Evolutionary conservation across 495 filamentous ascomycete genomes (phyloP).

Genomic region (Talaromyces liani): DNA sequence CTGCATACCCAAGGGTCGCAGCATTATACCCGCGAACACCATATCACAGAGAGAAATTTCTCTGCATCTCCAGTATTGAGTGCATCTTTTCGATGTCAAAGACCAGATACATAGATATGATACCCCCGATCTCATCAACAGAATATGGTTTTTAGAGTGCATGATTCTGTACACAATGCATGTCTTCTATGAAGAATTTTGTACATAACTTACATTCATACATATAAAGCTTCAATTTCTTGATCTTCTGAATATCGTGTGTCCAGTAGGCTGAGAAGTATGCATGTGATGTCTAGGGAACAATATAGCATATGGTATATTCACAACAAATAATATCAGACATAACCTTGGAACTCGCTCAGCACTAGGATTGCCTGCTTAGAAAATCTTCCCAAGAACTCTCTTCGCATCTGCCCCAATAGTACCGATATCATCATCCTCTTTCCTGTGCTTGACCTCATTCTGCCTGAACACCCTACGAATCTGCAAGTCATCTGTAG

Average conservation of each 20-base stretch:
- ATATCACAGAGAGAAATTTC: not conserved
- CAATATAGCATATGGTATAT: slow-evolving; percentile 1
- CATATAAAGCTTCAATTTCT: slow-evolving; percentile 4
- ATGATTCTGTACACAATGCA: slow-evolving; percentile 1
- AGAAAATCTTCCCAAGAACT: slow-evolving; percentile 77
- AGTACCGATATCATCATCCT: slow-evolving; percentile 32
- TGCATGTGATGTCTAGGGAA: not conserved
- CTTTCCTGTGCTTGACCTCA: slow-evolving; percentile 39
- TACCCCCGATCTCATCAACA: not conserved
- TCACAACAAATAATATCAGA: not conserved
- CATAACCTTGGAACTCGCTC: not conserved
- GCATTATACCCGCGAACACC: not conserved
- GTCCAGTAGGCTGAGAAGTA: too few relatives aligned
- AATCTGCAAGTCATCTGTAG: slow-evolving; percentile 21
- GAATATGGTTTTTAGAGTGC: not conserved
- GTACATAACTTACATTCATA: not conserved
- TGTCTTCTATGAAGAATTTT: not conserved
- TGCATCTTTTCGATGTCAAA: not conserved
- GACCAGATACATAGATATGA: not conserved
- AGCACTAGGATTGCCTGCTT: not conserved
- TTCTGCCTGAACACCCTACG: slow-evolving; percentile 71
- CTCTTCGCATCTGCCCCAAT: slow-evolving; percentile 64
- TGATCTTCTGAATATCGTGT: not conserved
- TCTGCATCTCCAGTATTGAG: not conserved
- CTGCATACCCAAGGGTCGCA: not conserved